Conservation (phyloP, 805 yeast species). For the Hanseniaspora hatyaiensis region DNA sequence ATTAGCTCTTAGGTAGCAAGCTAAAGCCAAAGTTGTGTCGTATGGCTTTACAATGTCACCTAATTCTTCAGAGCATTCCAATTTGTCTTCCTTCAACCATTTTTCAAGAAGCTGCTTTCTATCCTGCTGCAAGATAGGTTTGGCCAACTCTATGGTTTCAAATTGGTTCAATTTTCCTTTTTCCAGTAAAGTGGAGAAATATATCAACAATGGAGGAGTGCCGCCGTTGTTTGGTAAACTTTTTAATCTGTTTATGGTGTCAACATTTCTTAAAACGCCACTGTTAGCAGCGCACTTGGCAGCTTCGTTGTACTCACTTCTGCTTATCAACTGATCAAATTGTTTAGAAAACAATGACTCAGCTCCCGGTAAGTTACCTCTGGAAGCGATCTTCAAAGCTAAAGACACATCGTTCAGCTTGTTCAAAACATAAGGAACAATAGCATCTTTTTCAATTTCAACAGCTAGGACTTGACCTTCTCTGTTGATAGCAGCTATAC, state of each 20-base stretch:
- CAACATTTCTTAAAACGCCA: slow-evolving; percentile 83
- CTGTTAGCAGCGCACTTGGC: slow-evolving; percentile 96
- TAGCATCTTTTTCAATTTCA: slow-evolving; percentile 69
- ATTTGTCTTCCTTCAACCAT: slow-evolving; percentile 90
- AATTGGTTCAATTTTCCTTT: slow-evolving; percentile 83
- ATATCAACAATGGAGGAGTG: slow-evolving; percentile 85
- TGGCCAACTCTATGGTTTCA: slow-evolving; percentile 89
- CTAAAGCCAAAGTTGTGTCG: slow-evolving; percentile 76
- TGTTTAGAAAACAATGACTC: slow-evolving; percentile 84
- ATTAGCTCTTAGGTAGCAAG: slow-evolving; percentile 76
- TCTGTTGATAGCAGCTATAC: slow-evolving; percentile 87
- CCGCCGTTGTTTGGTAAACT: slow-evolving; percentile 78
- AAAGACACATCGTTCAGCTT: slow-evolving; percentile 76
- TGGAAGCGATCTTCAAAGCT: slow-evolving; percentile 78
- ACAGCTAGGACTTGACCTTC: slow-evolving; percentile 91
- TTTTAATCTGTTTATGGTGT: slow-evolving; percentile 85
- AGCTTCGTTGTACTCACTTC: slow-evolving; percentile 82
- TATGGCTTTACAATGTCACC: slow-evolving; percentile 91
- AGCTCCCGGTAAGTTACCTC: slow-evolving; percentile 97
- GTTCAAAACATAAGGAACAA: slow-evolving; percentile 79
- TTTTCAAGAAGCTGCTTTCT: slow-evolving; percentile 87
- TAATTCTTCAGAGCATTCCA: slow-evolving; percentile 88
- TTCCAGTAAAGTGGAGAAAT: slow-evolving; percentile 81
- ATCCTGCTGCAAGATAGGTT: slow-evolving; percentile 90
- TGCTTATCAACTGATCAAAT: slow-evolving; percentile 69